These are phyloP conservation scores for Corymbia citriodora DNA, from an alignment of 441 rosid genomes.

Conservation along the genomic window DNA sequence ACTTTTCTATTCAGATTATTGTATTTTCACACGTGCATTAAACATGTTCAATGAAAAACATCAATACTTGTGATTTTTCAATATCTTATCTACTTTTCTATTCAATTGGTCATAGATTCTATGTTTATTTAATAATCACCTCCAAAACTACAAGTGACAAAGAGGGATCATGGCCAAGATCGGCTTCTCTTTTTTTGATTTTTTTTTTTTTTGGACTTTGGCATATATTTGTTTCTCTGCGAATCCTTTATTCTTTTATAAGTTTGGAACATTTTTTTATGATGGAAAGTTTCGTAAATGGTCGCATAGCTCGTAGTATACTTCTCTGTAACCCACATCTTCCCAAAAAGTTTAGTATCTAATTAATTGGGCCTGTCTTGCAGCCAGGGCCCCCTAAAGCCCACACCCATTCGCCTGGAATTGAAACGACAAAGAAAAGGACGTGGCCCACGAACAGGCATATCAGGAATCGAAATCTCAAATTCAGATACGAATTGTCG, in stretches of 20 bases:
- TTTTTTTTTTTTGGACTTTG: too few species aligned
- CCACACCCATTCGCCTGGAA: too few species aligned
- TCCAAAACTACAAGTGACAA: neutral
- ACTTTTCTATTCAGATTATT: too few species aligned
- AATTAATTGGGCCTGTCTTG: too few species aligned
- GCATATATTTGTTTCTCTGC: too few species aligned
- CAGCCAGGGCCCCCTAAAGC: too few species aligned
- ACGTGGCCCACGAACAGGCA: neutral
- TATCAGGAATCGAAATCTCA: neutral
- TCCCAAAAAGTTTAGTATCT: neutral
- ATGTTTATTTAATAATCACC: too few species aligned
- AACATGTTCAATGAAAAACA: too few species aligned
- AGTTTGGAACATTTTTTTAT: neutral
- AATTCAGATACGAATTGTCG: neutral
- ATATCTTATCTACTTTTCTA: neutral
- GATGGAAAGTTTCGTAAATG: neutral
- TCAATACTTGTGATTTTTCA: too few species aligned
- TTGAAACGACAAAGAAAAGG: too few species aligned
- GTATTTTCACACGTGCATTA: too few species aligned
- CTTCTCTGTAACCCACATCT: neutral
- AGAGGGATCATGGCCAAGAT: neutral
- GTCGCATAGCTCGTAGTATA: neutral
- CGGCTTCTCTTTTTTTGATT: neutral
- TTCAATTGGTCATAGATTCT: neutral
- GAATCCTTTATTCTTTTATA: neutral